Conservation (phyloP, 2,329 filamentous ascomycete genomes). For the Magnaporthales sp. region DNA sequence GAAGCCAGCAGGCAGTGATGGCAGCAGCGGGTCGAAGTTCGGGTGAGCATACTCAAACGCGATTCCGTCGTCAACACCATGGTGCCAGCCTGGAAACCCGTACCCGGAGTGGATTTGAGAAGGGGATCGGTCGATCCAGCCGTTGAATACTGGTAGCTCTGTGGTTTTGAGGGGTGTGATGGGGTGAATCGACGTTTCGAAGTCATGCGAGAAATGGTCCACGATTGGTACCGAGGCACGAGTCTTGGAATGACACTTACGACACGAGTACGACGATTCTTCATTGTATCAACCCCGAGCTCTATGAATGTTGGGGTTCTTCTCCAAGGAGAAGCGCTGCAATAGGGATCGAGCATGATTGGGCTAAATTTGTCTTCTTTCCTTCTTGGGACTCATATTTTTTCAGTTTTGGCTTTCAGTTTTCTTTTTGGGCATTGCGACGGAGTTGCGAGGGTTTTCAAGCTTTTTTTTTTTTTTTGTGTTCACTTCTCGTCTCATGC, state of each 20-base stretch:
- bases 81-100: background rate
- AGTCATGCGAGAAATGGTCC: background rate
- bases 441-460: background rate
- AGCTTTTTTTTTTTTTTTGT: background rate
- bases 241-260: background rate
- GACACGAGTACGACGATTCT: background rate
- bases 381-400: background rate
- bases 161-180: background rate
- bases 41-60: background rate
- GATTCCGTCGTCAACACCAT: background rate
- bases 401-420: background rate
- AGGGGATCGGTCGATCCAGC: background rate
- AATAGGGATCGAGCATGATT: background rate
- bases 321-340: background rate
- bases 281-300: no score
- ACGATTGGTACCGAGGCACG: background rate
- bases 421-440: constrained; percentile 1
- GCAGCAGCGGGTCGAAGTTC: background rate
- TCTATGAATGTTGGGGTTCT: background rate
- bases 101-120: background rate
- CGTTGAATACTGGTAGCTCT: background rate
- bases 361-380: background rate
- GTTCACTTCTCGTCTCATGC: background rate
- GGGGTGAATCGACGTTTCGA: no score
- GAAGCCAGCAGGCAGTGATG: background rate